Evolutionary conservation across 805 yeast species (phyloP).

Genomic region (Candida awuae): DNA sequence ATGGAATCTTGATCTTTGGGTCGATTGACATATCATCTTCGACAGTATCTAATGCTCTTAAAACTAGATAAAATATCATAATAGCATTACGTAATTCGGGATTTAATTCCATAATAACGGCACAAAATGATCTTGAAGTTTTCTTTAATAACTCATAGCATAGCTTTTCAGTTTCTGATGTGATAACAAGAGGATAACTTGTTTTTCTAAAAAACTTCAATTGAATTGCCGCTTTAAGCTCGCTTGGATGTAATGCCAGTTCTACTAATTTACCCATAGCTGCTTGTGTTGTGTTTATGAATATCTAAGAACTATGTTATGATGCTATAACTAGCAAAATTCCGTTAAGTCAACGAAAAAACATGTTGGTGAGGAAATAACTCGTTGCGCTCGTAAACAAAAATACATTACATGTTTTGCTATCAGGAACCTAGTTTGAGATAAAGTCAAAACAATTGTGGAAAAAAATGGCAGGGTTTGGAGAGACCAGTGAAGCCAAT

Average conservation of each 20-base stretch:
- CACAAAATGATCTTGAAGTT: slow-evolving; percentile 90
- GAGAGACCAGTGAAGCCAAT: neutral
- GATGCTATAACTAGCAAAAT: too few species aligned
- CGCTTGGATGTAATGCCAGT: slow-evolving; percentile 61
- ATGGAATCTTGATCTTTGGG: slow-evolving; percentile 61
- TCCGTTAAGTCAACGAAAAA: too few species aligned
- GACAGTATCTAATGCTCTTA: slow-evolving; percentile 89
- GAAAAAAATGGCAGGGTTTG: neutral
- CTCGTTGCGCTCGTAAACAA: neutral
- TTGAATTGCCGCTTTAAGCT: slow-evolving; percentile 60
- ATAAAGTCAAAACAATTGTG: too few species aligned
- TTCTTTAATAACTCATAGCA: slow-evolving; percentile 60
- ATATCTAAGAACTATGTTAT: too few species aligned
- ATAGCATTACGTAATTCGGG: slow-evolving; percentile 81
- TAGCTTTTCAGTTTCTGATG: slow-evolving; percentile 38
- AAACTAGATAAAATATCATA: slow-evolving; percentile 74
- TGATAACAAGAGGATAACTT: slow-evolving; percentile 40
- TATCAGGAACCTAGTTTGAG: too few species aligned
- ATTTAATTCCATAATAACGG: slow-evolving; percentile 83
- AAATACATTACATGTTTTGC: neutral
- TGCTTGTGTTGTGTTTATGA: too few species aligned
- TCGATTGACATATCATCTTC: slow-evolving; percentile 93
- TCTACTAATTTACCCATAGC: slow-evolving; percentile 38
- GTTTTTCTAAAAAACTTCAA: slow-evolving; percentile 46
- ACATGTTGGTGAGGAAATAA: neutral